phyloP scores from a whole-genome alignment of 805 yeast genomes.

The Candida maltosa region DNA sequence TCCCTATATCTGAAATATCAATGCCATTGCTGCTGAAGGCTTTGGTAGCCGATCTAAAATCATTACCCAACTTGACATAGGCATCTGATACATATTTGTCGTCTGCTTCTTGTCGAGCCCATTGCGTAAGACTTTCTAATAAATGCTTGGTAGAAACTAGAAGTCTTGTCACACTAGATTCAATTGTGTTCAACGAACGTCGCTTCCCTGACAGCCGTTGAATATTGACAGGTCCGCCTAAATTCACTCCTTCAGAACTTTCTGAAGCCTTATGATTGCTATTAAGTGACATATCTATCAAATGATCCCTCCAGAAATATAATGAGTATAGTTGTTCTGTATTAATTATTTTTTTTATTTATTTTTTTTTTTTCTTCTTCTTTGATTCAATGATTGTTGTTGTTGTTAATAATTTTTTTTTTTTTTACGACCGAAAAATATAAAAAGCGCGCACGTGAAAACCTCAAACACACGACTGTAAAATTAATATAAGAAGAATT shows the following conservation, averaged over 20 bases:
- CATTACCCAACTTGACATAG: conserved; percentile 90
- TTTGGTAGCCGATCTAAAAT: conserved; percentile 80
- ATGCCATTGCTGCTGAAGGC: conserved; percentile 79
- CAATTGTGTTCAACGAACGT: conserved; percentile 50
- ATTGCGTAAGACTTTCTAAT: conserved; percentile 79
- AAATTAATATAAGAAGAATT: too few species aligned
- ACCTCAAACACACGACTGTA: too few species aligned
- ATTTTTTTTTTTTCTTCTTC: conserved; percentile 1
- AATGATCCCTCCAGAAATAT: not conserved
- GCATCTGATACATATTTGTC: conserved; percentile 87
- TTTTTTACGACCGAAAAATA: not conserved
- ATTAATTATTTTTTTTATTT: too few species aligned
- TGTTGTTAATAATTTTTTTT: conserved; percentile 1
- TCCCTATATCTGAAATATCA: conserved; percentile 79
- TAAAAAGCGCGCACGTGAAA: too few species aligned
- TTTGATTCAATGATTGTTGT: not conserved
- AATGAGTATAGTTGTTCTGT: too few species aligned
- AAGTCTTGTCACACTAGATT: conserved; percentile 72
- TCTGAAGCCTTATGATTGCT: not conserved
- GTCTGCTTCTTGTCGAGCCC: conserved; percentile 81
- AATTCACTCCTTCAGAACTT: too few species aligned
- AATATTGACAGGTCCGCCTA: not conserved
- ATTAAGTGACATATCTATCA: not conserved
- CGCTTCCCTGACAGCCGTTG: conserved; percentile 11
- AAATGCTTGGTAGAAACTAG: conserved; percentile 86